Evolutionary conservation across 148 eudicot genomes (phyloP).

Genomic region (Pouteria glomerata): DNA sequence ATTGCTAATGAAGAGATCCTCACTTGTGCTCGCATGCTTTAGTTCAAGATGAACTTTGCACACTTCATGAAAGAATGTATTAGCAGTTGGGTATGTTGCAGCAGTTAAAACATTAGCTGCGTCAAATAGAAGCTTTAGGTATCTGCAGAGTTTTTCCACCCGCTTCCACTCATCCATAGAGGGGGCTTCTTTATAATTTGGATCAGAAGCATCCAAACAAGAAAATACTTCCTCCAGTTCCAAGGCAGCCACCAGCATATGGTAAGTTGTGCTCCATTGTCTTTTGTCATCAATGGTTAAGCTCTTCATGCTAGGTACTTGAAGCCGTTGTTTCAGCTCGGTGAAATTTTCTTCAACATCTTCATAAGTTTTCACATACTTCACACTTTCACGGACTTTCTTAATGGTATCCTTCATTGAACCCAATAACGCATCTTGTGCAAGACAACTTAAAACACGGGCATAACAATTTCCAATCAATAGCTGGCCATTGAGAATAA

Average conservation of each 20-base stretch:
- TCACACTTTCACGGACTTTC: conserved; percentile 72
- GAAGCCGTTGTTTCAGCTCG: conserved; percentile 50
- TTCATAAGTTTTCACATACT: conserved; percentile 56
- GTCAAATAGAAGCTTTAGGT: conserved; percentile 52
- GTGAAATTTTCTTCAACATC: conserved; percentile 39
- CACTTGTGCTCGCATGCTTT: conserved; percentile 36
- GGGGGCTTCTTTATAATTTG: conserved; percentile 32
- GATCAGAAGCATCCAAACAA: conserved; percentile 57
- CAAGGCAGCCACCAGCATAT: conserved; percentile 70
- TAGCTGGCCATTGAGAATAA: conserved; percentile 56
- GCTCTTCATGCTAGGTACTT: conserved; percentile 49
- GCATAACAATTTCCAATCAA: conserved; percentile 67
- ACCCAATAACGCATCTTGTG: conserved; percentile 48
- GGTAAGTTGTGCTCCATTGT: conserved; percentile 79
- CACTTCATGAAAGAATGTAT: conserved; percentile 52
- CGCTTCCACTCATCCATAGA: conserved; percentile 68
- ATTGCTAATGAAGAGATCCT: conserved; percentile 40
- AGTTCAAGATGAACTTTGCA: conserved; percentile 57
- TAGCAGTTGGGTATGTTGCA: conserved; percentile 46
- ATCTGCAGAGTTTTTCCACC: conserved; percentile 55
- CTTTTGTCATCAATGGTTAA: conserved; percentile 52
- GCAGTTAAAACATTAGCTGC: conserved; percentile 45
- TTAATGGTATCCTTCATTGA: conserved; percentile 31
- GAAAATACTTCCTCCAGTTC: conserved; percentile 67
- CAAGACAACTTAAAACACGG: conserved; percentile 51